These are phyloP conservation scores for Trichoderma sp. DNA, from an alignment of 2,329 filamentous ascomycete species.

Conservation along the genomic window DNA sequence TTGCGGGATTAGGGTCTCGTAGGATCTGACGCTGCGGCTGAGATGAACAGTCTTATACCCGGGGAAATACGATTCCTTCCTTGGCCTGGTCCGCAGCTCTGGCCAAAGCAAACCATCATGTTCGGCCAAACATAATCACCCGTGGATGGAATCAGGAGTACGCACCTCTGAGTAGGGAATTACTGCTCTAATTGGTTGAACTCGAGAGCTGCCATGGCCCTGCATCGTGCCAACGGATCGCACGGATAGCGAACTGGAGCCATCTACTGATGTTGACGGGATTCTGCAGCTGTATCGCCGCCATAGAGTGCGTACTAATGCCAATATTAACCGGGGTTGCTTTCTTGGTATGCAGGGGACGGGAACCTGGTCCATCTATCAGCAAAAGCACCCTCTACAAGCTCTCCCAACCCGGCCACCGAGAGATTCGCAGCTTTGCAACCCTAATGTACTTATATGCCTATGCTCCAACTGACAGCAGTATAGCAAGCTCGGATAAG, in stretches of 20 bases:
- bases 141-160: not conserved
- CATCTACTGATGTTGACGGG: not conserved
- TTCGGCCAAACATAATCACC: not conserved
- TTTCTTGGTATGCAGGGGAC: slow-evolving; percentile 3
- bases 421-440: not conserved
- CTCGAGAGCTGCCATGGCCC: not conserved
- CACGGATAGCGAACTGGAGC: not conserved
- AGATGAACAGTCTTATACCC: not conserved
- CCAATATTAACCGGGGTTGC: slow-evolving; percentile 1
- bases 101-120: not conserved
- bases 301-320: not conserved
- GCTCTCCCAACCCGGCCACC: not conserved
- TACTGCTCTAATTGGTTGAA: not conserved
- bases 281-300: not conserved
- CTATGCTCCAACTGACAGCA: not conserved
- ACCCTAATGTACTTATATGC: not conserved
- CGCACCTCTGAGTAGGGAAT: not conserved
- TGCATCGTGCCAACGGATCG: not conserved
- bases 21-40: not conserved
- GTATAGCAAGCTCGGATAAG: not conserved
- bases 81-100: not conserved
- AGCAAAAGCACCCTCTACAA: not conserved
- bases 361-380: not conserved
- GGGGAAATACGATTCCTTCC: not conserved
- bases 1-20: not conserved